Evolutionary conservation across 306 rosid species (phyloP), one percentile per base, ranked within the genome.

Genomic region (Senna tora): DNA sequence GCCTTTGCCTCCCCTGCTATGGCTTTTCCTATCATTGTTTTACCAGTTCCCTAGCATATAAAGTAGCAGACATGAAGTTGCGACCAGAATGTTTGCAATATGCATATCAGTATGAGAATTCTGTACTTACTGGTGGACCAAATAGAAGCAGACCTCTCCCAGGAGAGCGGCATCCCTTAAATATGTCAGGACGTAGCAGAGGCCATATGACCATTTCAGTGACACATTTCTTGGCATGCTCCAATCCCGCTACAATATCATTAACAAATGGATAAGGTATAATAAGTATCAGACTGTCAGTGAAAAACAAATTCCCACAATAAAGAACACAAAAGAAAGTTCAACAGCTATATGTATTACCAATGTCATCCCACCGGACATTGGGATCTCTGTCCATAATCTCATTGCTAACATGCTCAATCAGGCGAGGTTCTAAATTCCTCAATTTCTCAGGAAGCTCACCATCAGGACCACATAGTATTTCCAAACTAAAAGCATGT

Each of bases 1-100:
- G 97, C 99, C 78, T 91, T 88, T 42, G 99, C 99, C 85, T 94
- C 97, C 82, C 99, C 99, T 66, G 97, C 97, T 78, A 89, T 94
- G 79, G 99, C 97, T 85, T 94, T 94, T 71, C 99, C 99, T 22
- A 94, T 91, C 97, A 94, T 94, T 73, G 99, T 94, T 86, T 94
- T 94, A 17, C 99, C 99, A 17, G 97, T 91, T 79, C 99, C 99
- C 97, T 94, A 75, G 60, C 85, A 77, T 67, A 73, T 65, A 63
- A 41, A 80, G 74, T 11, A 61, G 21, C 53, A 80, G 32, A 54
- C 46, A 67, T 6, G 3, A 47, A 67, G 80, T 56, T 32, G 55
- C 78, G 39, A 49, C 63, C 65, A 72, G 61, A 77, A 57, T 17
- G n/a, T 42, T 50, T 46, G 60, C 56, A 30, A 67, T 76, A 46